Base-by-base conservation (phyloP, 768 basidiomycete genomes). In the Pleurotus djamor region DNA sequence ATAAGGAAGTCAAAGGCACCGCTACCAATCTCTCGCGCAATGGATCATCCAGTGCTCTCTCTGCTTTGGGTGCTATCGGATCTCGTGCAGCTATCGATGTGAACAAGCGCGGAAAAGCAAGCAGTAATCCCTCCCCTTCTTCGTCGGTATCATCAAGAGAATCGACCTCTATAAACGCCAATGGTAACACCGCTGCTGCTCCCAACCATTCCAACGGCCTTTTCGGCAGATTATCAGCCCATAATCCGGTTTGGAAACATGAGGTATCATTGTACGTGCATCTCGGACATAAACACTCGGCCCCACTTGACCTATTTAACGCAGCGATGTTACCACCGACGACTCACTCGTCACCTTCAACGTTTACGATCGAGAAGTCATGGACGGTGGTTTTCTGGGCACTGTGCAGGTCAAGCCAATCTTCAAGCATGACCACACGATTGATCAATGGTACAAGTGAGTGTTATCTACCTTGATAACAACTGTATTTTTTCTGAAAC, bases 201-300 rank as follows among this genome's bases (percentile, higher is more conserved):
- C 59, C 75, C 37, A 67, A 72, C 59, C 67, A 72, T 21, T 61
- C 72, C 52, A 74, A 65, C 38, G 79, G 78, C 51, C 80, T 90
- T 55, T 88, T 92, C 66, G 82, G 84, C 60, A 80, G 86, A 52
- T 72, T 85, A 38, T 87, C 86, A 16, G 82, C 92, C 59, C 83
- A 92, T 68, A 98, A 94, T 77, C 96, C 97, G 9, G 88, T 96
- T 17, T 99, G 97, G 97, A 99, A 99, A 76, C 96, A 98, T 71
- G 91, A 98, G 72, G 97, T 98, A 36, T 88, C 92, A 47, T 99
- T 99, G 96, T 98, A 74, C 74, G 96, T 83, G 6, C 48, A 49
- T 36, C 9, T 60, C 50, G 59, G 44, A 48, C 57, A 33, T 58
- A 16, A 33, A n/a, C 45, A 16, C n/a, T 41, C 10, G 7, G 44